A percentile compares a stretch with the other conserved stretches of the same genome.
Evolutionary conservation across 129 eudicot species (phyloP).

Genomic region (sunflower (Helianthus annuus)): DNA sequence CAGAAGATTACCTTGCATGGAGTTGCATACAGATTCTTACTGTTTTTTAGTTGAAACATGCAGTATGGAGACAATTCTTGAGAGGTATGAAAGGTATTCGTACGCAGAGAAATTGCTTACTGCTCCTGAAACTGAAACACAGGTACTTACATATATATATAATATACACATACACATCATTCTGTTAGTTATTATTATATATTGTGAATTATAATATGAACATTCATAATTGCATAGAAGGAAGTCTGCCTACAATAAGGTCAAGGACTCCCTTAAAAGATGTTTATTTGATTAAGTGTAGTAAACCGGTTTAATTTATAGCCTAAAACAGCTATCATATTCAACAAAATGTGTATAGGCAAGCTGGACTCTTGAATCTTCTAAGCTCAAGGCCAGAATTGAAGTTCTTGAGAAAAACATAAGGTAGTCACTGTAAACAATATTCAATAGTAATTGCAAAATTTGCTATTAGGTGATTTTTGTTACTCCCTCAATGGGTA

Average conservation of each 20-base stretch:
- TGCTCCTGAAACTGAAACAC: slow-evolving; percentile 42
- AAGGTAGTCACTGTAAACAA: slow-evolving; percentile 38
- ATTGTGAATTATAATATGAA: background rate
- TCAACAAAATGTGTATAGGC: no score
- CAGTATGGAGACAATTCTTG: slow-evolving; percentile 76
- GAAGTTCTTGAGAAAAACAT: slow-evolving; percentile 77
- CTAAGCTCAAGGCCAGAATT: slow-evolving; percentile 54
- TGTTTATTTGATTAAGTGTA: background rate
- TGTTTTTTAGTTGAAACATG: slow-evolving; percentile 13
- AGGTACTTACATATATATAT: no score
- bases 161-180: background rate
- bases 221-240: background rate
- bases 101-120: slow-evolving; percentile 51
- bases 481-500: background rate
- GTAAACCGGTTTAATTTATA: background rate
- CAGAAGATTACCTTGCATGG: background rate
- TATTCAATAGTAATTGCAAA: background rate
- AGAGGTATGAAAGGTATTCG: slow-evolving; percentile 69
- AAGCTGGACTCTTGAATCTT: slow-evolving; percentile 59
- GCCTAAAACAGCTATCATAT: no score
- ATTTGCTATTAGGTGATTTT: background rate
- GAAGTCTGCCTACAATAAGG: background rate
- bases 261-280: background rate
- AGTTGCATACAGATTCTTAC: slow-evolving; percentile 2
- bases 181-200: background rate